Base-by-base conservation (phyloP, 495 filamentous ascomycete species). In the Chaetomium cochliodes region DNA sequence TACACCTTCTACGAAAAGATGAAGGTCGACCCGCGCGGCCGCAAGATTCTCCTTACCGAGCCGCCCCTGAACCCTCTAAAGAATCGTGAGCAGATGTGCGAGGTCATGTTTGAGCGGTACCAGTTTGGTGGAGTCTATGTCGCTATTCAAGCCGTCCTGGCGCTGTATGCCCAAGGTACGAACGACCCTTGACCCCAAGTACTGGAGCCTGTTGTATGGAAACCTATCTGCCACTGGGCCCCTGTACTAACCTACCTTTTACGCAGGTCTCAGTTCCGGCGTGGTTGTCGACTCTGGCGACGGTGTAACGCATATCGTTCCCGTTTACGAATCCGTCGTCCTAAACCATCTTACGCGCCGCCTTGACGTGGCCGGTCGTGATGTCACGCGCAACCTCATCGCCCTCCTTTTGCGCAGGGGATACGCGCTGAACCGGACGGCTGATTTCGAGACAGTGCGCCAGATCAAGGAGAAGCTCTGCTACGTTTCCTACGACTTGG, bases 391-490 rank as follows among this genome's bases (percentile, higher is more conserved):
- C 61, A 97, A 99, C 75, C 86, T 99, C 60, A 99, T 99, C 73
- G 89, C 91, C 50, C 88, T 99, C 37, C 90, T 99, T 28, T 87
- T 97, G 62, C 92, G 94, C 68, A 86, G 96, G 64, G 94, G 94
- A 13, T 99, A 99, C 77, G 94, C 94, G 23, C 84, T 99, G 56
- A 99, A 99, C 86, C 86, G 94, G 70, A 99, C 94, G 11, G 94
- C 94, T 73, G 94, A 99, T 75, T 99, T 99, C 76, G 94, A 99
- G 80, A 99, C 94, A 30, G 94, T 98, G 47, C 92, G 94, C 51
- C 93, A 97, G 77, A 97, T 99, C 79, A 99, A 99, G 81, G 94
- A 99, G 82, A 98, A 97, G 86, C 89, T 99, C 41, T 97, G 93
- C 82, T 99, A 99, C 78, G 93, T 99, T 63, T 97, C 92, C 5